Percentiles rank a stretch among this genome's conserved stretches.
These are phyloP conservation scores for Pseudonitzschia pungens DNA, from an alignment of 108 stramenopile species.

Conservation along the genomic window DNA sequence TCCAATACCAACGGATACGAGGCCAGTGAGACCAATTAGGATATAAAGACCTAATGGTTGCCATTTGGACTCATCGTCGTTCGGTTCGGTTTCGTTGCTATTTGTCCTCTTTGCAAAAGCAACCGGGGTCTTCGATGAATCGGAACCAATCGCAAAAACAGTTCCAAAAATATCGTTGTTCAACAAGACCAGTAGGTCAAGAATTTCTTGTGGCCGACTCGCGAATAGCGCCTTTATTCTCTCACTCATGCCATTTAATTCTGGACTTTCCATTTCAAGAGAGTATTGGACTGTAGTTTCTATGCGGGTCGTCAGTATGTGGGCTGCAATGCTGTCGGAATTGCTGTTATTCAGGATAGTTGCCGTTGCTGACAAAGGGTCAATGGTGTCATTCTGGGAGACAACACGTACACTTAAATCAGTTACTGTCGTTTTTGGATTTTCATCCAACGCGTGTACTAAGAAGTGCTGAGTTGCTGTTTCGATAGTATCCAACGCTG, in stretches of 20 bases:
- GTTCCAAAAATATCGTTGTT: neutral
- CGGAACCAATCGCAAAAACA: neutral
- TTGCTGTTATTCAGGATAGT: neutral
- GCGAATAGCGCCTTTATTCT: neutral
- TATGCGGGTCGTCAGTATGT: neutral
- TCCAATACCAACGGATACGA: neutral
- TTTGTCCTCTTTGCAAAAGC: neutral
- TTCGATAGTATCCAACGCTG: neutral
- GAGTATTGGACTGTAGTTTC: neutral
- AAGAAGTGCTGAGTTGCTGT: slow-evolving; percentile 21
- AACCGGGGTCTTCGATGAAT: neutral
- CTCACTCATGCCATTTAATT: neutral
- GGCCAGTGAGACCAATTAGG: neutral
- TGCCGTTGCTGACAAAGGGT: neutral
- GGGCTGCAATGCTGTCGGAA: neutral
- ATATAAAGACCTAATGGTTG: neutral
- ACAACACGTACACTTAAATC: neutral
- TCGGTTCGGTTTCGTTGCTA: neutral
- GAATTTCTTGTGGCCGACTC: neutral
- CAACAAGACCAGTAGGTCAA: neutral
- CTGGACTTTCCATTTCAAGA: neutral
- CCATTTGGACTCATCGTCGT: neutral
- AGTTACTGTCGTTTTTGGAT: neutral
- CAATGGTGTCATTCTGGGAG: neutral
- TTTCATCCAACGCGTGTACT: slow-evolving; percentile 10